A percentile compares a stretch with the other conserved stretches of the same genome.
Conservation (phyloP, 176 grass and related monocot species). For the Oryza nivara region DNA sequence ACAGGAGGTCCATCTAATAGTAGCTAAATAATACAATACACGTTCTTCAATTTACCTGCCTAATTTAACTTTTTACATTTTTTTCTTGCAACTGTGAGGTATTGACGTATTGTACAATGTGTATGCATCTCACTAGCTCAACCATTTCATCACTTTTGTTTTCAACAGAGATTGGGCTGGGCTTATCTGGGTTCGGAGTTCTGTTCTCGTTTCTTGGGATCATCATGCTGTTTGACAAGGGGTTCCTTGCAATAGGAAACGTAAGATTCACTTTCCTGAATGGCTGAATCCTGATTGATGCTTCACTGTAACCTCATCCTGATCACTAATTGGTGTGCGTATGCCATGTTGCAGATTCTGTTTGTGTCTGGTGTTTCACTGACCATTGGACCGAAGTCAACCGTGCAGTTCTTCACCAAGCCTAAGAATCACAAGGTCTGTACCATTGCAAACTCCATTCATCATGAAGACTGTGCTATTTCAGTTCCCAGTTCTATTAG, state of each 20-base stretch:
- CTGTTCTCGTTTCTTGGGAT: constrained; percentile 86
- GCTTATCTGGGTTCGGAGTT: constrained; percentile 82
- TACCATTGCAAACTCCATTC: background rate
- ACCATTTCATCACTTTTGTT: background rate
- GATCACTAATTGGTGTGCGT: constrained; percentile 3
- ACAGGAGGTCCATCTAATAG: constrained; percentile 3
- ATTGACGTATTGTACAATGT: background rate
- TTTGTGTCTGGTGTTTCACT: constrained; percentile 77
- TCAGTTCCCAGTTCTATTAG: background rate
- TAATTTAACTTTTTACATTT: no score
- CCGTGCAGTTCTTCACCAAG: constrained; percentile 84
- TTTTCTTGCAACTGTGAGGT: background rate
- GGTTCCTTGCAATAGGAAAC: constrained; percentile 89
- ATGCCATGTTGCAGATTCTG: constrained; percentile 56
- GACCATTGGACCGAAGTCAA: constrained; percentile 82
- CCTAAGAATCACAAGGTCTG: constrained; percentile 82
- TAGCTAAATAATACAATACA: background rate
- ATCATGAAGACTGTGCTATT: background rate
- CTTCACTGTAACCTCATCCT: background rate
- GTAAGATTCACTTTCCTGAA: constrained; percentile 33
- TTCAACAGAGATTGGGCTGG: constrained; percentile 78
- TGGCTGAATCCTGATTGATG: background rate
- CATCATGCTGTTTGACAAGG: constrained; percentile 91
- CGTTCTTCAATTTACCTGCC: background rate
- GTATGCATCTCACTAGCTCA: background rate